phyloP scores from a whole-genome alignment of 1,284 basidiomycete genomes.

The Austroboletus novae-zelandiae region DNA sequence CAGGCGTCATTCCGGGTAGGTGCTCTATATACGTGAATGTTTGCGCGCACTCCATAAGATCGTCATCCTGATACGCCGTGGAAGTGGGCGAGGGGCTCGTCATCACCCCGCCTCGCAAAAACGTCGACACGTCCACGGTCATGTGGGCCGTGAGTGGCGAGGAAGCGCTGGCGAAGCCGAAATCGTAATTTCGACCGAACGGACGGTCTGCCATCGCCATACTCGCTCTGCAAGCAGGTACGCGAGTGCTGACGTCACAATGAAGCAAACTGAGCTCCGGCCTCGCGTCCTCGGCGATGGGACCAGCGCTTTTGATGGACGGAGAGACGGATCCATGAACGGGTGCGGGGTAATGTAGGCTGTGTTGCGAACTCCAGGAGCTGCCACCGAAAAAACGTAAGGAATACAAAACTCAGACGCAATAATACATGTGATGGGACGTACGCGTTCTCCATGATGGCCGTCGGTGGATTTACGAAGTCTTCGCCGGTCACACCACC shows the following conservation, averaged over 20 bases:
- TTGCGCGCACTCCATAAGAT: constrained; percentile 14
- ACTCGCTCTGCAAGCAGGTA: constrained; percentile 17
- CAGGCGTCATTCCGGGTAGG: constrained; percentile 16
- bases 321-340: constrained; percentile 21
- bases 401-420: constrained; percentile 11
- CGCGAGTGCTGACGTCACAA: constrained; percentile 26
- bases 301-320: constrained; percentile 8
- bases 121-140: constrained; percentile 13
- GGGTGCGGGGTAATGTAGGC: constrained; percentile 25
- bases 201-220: constrained; percentile 15
- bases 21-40: constrained; percentile 18
- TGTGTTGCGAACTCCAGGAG: constrained; percentile 23
- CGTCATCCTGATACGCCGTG: constrained; percentile 27
- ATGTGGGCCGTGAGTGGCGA: constrained; percentile 16
- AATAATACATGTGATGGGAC: constrained; percentile 13
- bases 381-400: constrained; percentile 29
- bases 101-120: constrained; percentile 15
- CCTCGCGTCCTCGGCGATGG: constrained; percentile 30
- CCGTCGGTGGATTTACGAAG: constrained; percentile 22
- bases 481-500: constrained; percentile 20
- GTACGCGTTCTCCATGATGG: constrained; percentile 28
- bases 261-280: constrained; percentile 11
- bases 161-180: constrained; percentile 7
- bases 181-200: constrained; percentile 8
- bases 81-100: constrained; percentile 24